Base-by-base conservation (phyloP, 139 green algal genomes). In the Chlorella sp. region DNA sequence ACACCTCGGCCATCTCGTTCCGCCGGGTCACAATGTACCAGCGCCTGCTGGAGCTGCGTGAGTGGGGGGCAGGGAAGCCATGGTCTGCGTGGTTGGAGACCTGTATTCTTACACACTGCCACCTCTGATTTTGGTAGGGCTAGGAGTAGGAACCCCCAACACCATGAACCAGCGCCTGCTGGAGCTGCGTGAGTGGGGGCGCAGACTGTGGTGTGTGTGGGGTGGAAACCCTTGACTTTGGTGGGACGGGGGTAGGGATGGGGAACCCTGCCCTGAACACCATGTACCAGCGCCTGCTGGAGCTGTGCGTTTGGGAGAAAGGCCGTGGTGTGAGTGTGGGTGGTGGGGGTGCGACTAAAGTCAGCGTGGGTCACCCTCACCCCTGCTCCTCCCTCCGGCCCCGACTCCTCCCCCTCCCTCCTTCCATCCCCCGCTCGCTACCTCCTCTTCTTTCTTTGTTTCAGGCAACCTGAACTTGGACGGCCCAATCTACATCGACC, bases 401-500 rank as follows among this genome's bases (percentile, higher is more conserved):
- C 76, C 57, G 36, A 36, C 14, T 1, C 34, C 48, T 16, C 48
- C 48, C 9, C 48, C 7, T 36, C 3, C 18, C 36, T 36, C 30
- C 21, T 24, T 3, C 76, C n/a, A n/a, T n/a, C 4, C 9, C 42
- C 79, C 28, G 26, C 81, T 18, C 28, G 9, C 79, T 64, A 14
- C 48, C 40, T 30, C 40, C 19, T n/a, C 0, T 1, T 32, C n/a
- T 32, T 0, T 79, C 12, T 36, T 39, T 0, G 37, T 53, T 48
- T 57, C 64, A 83, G 85, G 76, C 68, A 88, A 92, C 89, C 21
- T 69, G 32, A 90, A 92, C 37, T 76, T 92, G 75, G 83, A 92
- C 53, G 89, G 90, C 34, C 90, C 90, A 32, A 91, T 92, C 57
- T 92, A 91, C 68, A n/a, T 92, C n/a, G 85, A 83, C 48, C 69